Conservation (phyloP, 352 stramenopile genomes). For the Phytophthora quininea region DNA sequence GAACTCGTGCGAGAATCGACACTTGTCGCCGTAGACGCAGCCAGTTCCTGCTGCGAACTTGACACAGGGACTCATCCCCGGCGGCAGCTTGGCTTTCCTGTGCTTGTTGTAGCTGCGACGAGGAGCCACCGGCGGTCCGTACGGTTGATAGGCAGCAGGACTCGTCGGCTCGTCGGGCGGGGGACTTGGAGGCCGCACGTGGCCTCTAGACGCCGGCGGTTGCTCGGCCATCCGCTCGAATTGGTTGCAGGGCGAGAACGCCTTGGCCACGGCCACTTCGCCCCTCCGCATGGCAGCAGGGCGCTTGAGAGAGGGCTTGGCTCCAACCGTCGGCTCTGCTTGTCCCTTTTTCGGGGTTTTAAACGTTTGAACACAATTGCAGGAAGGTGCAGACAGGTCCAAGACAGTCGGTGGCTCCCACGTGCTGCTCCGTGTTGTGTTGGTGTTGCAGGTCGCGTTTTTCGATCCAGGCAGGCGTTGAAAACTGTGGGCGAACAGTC, state of each 20-base stretch:
- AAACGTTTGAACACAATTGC: too few relatives aligned
- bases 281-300: slow-evolving; percentile 31
- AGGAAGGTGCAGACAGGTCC: too few relatives aligned
- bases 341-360: too few relatives aligned
- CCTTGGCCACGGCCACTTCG: slow-evolving; percentile 51
- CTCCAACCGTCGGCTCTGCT: not conserved
- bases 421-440: too few relatives aligned
- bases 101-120: slow-evolving; percentile 22
- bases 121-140: slow-evolving; percentile 3
- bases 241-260: slow-evolving; percentile 22
- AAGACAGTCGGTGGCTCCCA: too few relatives aligned
- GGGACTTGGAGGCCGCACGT: slow-evolving; percentile 5
- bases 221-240: slow-evolving; percentile 16
- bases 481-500: too few relatives aligned
- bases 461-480: too few relatives aligned
- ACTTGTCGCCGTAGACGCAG: slow-evolving; percentile 60
- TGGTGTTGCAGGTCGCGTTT: too few relatives aligned
- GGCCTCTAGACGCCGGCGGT: slow-evolving; percentile 8
- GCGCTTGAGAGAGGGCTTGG: not conserved
- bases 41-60: slow-evolving; percentile 49
- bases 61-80: slow-evolving; percentile 30
- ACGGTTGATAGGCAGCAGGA: slow-evolving; percentile 25
- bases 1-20: slow-evolving; percentile 63
- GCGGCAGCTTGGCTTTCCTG: slow-evolving; percentile 20
- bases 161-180: slow-evolving; percentile 13